These are phyloP conservation scores for Fomitopsis betulina DNA, from an alignment of 1,284 basidiomycete genomes.

Conservation along the genomic window DNA sequence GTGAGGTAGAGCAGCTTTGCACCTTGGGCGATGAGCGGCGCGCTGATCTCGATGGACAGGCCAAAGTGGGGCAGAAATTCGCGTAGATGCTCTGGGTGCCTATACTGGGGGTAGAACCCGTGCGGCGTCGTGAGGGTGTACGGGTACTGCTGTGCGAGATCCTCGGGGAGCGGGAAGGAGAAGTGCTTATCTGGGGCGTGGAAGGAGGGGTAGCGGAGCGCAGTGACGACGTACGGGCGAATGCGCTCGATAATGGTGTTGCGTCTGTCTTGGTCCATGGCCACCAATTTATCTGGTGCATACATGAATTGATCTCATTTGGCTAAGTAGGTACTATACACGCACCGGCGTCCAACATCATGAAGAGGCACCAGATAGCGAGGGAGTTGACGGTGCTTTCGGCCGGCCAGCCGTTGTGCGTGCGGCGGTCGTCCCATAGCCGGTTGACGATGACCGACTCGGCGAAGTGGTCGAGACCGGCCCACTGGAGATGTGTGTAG, in stretches of 20 bases:
- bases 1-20: constrained; percentile 63
- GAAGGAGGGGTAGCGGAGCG: constrained; percentile 47
- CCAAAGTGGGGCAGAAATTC: constrained; percentile 36
- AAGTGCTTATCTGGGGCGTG: constrained; percentile 60
- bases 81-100: constrained; percentile 25
- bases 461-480: constrained; percentile 43
- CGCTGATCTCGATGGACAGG: constrained; percentile 31
- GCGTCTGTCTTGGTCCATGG: constrained; percentile 35
- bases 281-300: constrained; percentile 40
- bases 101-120: constrained; percentile 55
- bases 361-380: constrained; percentile 63
- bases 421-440: constrained; percentile 40
- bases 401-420: constrained; percentile 48
- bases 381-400: constrained; percentile 46
- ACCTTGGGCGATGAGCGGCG: constrained; percentile 49
- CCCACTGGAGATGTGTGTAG: constrained; percentile 49
- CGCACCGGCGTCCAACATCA: constrained; percentile 47
- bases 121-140: constrained; percentile 45
- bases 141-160: constrained; percentile 19
- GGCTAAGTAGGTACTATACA: constrained; percentile 6
- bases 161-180: constrained; percentile 40
- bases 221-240: constrained; percentile 49
- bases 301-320: neutral
- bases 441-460: constrained; percentile 39
- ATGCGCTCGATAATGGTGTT: constrained; percentile 45